Evolutionary conservation across 2,329 filamentous ascomycete genomes (phyloP).

Genomic region (Stagonosporopsis tanaceti): DNA sequence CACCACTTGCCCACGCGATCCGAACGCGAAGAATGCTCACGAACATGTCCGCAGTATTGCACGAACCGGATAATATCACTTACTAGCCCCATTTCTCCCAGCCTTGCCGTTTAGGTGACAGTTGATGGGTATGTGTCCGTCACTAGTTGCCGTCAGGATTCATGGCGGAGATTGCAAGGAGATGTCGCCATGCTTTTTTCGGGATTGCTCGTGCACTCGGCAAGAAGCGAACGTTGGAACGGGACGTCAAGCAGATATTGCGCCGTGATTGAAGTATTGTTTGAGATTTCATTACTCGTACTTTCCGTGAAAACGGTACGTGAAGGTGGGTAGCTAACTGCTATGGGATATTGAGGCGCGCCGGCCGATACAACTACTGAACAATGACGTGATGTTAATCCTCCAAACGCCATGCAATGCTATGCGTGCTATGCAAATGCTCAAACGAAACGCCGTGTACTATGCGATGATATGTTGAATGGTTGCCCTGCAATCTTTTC

Average conservation of each 20-base stretch:
- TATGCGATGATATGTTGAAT: slow-evolving; percentile 23
- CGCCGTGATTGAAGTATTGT: slow-evolving; percentile 18
- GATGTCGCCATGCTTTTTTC: slow-evolving; percentile 9
- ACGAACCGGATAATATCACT: slow-evolving; percentile 3
- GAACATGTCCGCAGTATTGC: slow-evolving; percentile 8
- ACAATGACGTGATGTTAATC: slow-evolving; percentile 9
- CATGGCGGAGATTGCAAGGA: slow-evolving; percentile 21
- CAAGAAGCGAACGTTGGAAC: slow-evolving; percentile 20
- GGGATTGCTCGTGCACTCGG: slow-evolving; percentile 16
- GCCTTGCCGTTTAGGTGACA: slow-evolving; percentile 10
- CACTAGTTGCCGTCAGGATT: slow-evolving; percentile 18
- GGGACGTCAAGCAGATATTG: slow-evolving; percentile 9
- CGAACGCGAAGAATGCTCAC: slow-evolving; percentile 16
- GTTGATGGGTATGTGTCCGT: slow-evolving; percentile 6
- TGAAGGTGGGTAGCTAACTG: slow-evolving; percentile 17
- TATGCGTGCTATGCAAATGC: slow-evolving; percentile 23
- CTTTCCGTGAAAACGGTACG: slow-evolving; percentile 10
- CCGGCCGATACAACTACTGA: slow-evolving; percentile 20
- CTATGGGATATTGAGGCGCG: slow-evolving; percentile 21
- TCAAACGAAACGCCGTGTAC: slow-evolving; percentile 18
- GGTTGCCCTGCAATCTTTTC: slow-evolving; percentile 19
- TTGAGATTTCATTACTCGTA: slow-evolving; percentile 23
- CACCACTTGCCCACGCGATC: slow-evolving; percentile 9
- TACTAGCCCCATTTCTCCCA: slow-evolving; percentile 6
- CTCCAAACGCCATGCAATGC: slow-evolving; percentile 21